phyloP scores from a whole-genome alignment of 805 yeast species.

The Yarrowia divulgata region DNA sequence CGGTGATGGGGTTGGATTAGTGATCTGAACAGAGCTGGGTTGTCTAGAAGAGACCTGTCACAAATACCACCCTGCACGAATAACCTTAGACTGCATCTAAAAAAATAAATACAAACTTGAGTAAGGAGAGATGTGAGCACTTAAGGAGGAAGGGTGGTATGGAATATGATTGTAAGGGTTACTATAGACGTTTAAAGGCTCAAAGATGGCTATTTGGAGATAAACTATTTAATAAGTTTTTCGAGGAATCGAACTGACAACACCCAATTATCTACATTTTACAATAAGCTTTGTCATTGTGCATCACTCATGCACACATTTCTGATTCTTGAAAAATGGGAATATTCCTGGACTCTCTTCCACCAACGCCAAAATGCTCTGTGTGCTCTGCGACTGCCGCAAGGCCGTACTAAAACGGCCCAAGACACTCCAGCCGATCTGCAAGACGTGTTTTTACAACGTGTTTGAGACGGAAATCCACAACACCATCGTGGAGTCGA shows the following conservation, averaged over 20 bases:
- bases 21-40: neutral
- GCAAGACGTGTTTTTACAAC: constrained; percentile 86
- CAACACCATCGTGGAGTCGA: constrained; percentile 75
- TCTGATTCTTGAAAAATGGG: neutral
- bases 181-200: too few species aligned
- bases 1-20: neutral
- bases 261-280: neutral
- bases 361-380: constrained; percentile 51
- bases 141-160: too few species aligned
- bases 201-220: too few species aligned
- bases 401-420: constrained; percentile 92
- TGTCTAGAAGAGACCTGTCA: neutral
- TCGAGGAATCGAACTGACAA: neutral
- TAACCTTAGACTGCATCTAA: constrained; percentile 1
- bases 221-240: too few species aligned
- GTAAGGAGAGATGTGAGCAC: neutral
- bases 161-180: too few species aligned
- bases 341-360: neutral
- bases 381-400: constrained; percentile 83
- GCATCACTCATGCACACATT: neutral
- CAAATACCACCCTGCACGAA: neutral
- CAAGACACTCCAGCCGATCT: constrained; percentile 85
- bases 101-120: neutral
- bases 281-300: neutral
- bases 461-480: constrained; percentile 97